Evolutionary conservation across 768 basidiomycete species (phyloP).

Genomic region (Boletus tomentosulus): DNA sequence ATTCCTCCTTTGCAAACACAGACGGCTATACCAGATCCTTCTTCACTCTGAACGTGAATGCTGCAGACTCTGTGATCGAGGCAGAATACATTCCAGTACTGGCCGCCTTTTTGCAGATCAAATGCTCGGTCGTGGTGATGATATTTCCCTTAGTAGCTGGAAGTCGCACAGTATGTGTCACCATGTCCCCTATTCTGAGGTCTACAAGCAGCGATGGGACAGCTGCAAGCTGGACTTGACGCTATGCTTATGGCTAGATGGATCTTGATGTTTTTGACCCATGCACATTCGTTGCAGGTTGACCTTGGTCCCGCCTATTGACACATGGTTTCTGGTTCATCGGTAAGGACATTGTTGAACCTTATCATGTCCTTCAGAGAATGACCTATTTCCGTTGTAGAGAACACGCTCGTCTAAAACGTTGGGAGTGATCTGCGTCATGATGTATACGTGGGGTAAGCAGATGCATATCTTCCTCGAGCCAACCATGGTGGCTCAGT

Average conservation of each 20-base stretch:
- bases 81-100: background rate
- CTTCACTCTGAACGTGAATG: background rate
- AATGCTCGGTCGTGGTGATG: too few relatives aligned
- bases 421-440: too few relatives aligned
- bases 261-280: background rate
- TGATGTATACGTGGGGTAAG: too few relatives aligned
- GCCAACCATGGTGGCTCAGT: too few relatives aligned
- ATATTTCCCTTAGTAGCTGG: too few relatives aligned
- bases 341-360: background rate
- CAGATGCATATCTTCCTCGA: too few relatives aligned
- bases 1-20: background rate
- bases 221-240: background rate
- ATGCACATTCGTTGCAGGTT: background rate
- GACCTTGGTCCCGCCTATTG: background rate
- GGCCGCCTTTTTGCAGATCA: background rate
- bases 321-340: background rate
- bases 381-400: background rate
- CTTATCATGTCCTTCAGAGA: background rate
- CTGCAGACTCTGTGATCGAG: background rate
- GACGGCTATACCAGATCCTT: background rate
- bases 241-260: background rate
- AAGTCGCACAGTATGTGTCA: too few relatives aligned
- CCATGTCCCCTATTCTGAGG: too few relatives aligned
- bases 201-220: too few relatives aligned
- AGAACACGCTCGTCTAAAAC: background rate